Evolutionary conservation across 2,329 filamentous ascomycete genomes (phyloP).

Genomic region (Fusarium sp.): DNA sequence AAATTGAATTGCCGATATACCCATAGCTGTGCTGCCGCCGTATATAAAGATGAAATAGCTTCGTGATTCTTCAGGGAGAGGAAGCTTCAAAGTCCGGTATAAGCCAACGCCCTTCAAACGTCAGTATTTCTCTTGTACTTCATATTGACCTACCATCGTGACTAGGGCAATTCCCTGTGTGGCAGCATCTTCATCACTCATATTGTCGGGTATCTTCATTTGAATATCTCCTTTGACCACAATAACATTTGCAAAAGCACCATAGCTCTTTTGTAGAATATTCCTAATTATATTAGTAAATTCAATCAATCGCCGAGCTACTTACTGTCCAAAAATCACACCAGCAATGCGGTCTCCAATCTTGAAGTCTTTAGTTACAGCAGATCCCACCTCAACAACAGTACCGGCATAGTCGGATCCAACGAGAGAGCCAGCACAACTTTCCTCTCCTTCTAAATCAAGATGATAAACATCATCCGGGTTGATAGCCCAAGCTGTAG

Average conservation of each 20-base stretch:
- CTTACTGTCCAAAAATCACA: slow-evolving; percentile 14
- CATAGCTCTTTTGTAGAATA: slow-evolving; percentile 40
- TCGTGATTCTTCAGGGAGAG: slow-evolving; percentile 59
- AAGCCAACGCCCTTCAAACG: slow-evolving; percentile 57
- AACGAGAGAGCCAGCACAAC: slow-evolving; percentile 34
- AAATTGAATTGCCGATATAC: slow-evolving; percentile 62
- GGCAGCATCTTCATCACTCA: slow-evolving; percentile 60
- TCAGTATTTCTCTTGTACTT: no score
- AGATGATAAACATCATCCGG: slow-evolving; percentile 14
- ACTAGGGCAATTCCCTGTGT: slow-evolving; percentile 58
- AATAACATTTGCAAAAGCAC: slow-evolving; percentile 58
- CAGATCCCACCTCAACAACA: slow-evolving; percentile 60
- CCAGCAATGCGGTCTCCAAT: slow-evolving; percentile 61
- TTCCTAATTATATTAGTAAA: not conserved
- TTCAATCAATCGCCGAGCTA: not conserved
- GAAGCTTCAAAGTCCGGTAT: slow-evolving; percentile 60
- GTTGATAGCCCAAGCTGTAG: slow-evolving; percentile 9
- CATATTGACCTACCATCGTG: slow-evolving; percentile 46
- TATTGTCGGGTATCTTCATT: slow-evolving; percentile 58
- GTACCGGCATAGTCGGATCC: slow-evolving; percentile 63
- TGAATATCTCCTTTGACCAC: slow-evolving; percentile 56
- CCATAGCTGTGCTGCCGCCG: slow-evolving; percentile 66
- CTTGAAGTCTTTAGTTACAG: slow-evolving; percentile 54
- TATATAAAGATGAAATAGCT: slow-evolving; percentile 58
- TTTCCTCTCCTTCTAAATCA: slow-evolving; percentile 4